Base-by-base conservation (phyloP, 2,329 filamentous ascomycete species). In the Neurospora crassa region DNA sequence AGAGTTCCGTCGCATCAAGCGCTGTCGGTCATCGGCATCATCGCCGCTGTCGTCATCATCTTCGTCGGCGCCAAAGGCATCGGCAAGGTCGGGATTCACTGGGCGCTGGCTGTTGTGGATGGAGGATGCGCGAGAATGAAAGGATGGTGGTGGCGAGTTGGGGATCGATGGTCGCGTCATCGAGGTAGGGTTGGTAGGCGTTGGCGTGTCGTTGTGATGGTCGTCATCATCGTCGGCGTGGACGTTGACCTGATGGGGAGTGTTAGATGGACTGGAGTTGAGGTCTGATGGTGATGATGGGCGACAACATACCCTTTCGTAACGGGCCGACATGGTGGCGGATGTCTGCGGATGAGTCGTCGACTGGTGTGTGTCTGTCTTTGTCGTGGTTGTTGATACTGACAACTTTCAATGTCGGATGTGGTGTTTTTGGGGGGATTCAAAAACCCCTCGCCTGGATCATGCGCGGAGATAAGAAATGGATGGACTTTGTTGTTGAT, bases 71-170 rank as follows among this genome's bases (percentile, higher is more conserved):
- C 53, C 53, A 63, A 99, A 99, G 0, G 96, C 94, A 79, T 98
- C 95, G 76, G 92, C 93, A 16, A 99, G 87, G n/a, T 92, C 91
- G 73, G 91, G 86, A 77, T 97, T 90, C 73, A 93, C 91, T 10
- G 77, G 80, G 73, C 80, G 82, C 71, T 80, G 81, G 68, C 76
- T 80, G 84, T 85, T 82, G 82, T 82, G 80, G 41, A 86, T 87
- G 43, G 92, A 94, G 1, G 93, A 93, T 41, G 91, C 86, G 79
- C 92, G 89, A 67, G 94, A 97, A 80, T 90, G 93, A 81, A 97
- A 98, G 1, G 95, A 97, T 2, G 95, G 95, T 45, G 89, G 89
- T 68, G 89, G 89, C 40, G 89, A 91, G 79, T 83, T 85, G 47
- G 88, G 87, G 73, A 85, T 79, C 59, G 80, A 79, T 47, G 69